A percentile compares a stretch with the other conserved stretches of the same genome.
These are phyloP conservation scores for Betula pendula DNA, from an alignment of 306 rosid species.

Conservation along the genomic window DNA sequence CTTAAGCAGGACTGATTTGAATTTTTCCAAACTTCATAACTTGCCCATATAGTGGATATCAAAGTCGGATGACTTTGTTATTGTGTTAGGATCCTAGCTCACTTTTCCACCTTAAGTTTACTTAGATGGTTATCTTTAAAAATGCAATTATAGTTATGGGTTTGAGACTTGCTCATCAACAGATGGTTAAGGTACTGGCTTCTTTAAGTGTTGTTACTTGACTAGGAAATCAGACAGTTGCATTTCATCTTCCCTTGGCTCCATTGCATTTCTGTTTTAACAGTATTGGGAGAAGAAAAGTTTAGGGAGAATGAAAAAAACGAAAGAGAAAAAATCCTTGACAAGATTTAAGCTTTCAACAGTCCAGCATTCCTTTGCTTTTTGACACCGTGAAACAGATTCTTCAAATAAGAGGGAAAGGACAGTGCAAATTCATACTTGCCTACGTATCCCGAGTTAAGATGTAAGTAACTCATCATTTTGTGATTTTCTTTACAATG, in stretches of 20 bases:
- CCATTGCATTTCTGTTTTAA: neutral
- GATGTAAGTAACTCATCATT: conserved; percentile 44
- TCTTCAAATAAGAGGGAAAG: conserved; percentile 54
- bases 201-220: neutral
- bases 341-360: conserved; percentile 85
- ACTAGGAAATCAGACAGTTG: neutral
- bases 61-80: neutral
- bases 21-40: neutral
- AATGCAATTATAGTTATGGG: neutral
- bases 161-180: neutral
- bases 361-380: conserved; percentile 69
- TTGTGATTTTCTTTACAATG: conserved; percentile 16
- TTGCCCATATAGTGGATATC: neutral
- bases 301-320: neutral
- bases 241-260: neutral
- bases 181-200: neutral
- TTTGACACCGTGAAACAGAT: conserved; percentile 70
- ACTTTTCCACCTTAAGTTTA: neutral
- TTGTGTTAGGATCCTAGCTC: neutral
- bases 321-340: conserved; percentile 45
- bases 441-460: conserved; percentile 87
- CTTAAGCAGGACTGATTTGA: neutral
- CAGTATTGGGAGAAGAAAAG: neutral
- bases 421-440: conserved; percentile 78
- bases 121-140: neutral